Evolutionary conservation across 176 grass and related monocot genomes (phyloP).

Genomic region (Triticum dicoccoides): DNA sequence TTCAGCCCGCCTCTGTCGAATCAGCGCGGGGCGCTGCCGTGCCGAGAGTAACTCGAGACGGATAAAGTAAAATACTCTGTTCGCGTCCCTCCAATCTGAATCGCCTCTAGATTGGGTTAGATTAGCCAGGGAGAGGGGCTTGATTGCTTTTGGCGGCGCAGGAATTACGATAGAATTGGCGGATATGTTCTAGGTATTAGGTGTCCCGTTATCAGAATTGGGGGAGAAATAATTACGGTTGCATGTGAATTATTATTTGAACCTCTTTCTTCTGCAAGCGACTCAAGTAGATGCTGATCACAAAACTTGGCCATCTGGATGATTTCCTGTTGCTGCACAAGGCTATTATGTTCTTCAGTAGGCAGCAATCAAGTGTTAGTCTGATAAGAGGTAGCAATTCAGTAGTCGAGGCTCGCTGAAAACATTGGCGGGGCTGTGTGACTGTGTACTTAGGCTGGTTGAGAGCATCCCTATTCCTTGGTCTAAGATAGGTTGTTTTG

Average conservation of each 20-base stretch:
- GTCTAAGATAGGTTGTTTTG: no score
- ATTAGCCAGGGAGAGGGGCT: neutral
- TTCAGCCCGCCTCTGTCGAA: neutral
- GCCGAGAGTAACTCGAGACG: neutral
- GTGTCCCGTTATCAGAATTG: neutral
- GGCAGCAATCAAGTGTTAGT: no score
- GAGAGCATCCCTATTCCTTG: no score
- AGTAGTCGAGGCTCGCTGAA: no score
- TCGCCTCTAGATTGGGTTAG: neutral
- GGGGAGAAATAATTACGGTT: neutral
- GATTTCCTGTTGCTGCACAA: no score
- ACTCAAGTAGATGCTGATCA: no score
- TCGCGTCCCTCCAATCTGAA: neutral
- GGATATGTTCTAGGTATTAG: neutral
- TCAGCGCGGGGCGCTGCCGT: neutral
- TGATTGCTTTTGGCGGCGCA: neutral
- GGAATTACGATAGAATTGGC: neutral
- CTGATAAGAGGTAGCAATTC: no score
- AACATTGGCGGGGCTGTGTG: no score
- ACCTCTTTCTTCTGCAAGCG: no score
- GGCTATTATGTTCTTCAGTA: no score
- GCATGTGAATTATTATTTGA: neutral
- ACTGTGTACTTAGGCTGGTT: no score
- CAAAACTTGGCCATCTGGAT: no score
- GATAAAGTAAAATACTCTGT: neutral